A percentile compares a stretch with the other conserved stretches of the same genome.
phyloP scores from a whole-genome alignment of 768 basidiomycete species.

The Pleurotus pulmonarius region DNA sequence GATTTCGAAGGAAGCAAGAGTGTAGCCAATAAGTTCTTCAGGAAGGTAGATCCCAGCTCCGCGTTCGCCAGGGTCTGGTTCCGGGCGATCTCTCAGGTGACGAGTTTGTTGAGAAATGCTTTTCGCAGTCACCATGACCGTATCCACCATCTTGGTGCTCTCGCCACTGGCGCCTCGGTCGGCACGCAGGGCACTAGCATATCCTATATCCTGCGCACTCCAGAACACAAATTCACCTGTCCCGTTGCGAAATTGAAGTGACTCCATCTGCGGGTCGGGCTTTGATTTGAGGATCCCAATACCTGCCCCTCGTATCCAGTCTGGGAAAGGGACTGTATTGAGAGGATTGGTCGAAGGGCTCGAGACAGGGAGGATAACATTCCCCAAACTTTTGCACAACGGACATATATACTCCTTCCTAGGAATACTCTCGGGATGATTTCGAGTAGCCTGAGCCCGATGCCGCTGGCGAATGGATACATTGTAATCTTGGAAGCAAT shows the following conservation, averaged over 20 bases:
- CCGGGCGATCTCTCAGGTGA: slow-evolving; percentile 73
- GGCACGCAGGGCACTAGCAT: slow-evolving; percentile 49
- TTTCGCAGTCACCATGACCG: slow-evolving; percentile 74
- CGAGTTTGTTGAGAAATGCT: slow-evolving; percentile 82
- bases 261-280: slow-evolving; percentile 68
- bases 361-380: slow-evolving; percentile 84
- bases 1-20: slow-evolving; percentile 77
- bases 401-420: slow-evolving; percentile 96
- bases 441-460: slow-evolving; percentile 81
- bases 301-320: slow-evolving; percentile 88
- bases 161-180: slow-evolving; percentile 54
- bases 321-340: slow-evolving; percentile 65
- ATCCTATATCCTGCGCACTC: slow-evolving; percentile 78
- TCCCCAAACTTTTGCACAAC: slow-evolving; percentile 93
- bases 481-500: slow-evolving; percentile 91
- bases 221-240: slow-evolving; percentile 90
- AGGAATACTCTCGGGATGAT: slow-evolving; percentile 93
- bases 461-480: slow-evolving; percentile 84
- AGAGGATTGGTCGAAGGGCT: slow-evolving; percentile 44
- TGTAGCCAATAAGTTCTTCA: slow-evolving; percentile 88
- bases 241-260: slow-evolving; percentile 71
- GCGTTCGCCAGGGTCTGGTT: slow-evolving; percentile 68
- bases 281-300: slow-evolving; percentile 86
- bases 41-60: slow-evolving; percentile 89
- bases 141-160: slow-evolving; percentile 80